Evolutionary conservation across 1,284 basidiomycete species (phyloP).

Genomic region (Cutaneotrichosporon arboriforme): DNA sequence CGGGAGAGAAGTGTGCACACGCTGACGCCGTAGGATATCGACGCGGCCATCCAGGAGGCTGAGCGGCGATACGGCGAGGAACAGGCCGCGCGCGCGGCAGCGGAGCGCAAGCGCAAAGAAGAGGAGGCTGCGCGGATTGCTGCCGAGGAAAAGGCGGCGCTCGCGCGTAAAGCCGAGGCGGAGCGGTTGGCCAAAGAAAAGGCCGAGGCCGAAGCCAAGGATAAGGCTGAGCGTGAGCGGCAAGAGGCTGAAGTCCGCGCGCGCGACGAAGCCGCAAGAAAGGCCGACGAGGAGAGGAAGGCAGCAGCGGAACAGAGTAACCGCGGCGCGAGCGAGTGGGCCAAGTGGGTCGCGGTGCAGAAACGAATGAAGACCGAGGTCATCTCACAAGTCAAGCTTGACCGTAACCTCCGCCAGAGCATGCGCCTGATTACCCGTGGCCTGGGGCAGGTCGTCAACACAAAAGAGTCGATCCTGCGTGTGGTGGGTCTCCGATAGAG

Average conservation of each 20-base stretch:
- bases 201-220: slow-evolving; percentile 16
- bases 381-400: slow-evolving; percentile 63
- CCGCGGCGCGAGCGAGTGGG: slow-evolving; percentile 61
- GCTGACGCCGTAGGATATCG: slow-evolving; percentile 28
- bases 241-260: slow-evolving; percentile 12
- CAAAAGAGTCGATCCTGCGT: slow-evolving; percentile 63
- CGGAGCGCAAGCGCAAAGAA: slow-evolving; percentile 17
- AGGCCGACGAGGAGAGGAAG: slow-evolving; percentile 13
- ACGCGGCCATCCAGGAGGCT: slow-evolving; percentile 30
- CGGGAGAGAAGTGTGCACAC: too few relatives aligned
- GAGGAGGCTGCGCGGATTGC: slow-evolving; percentile 25
- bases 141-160: slow-evolving; percentile 24
- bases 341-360: slow-evolving; percentile 57
- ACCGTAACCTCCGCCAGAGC: slow-evolving; percentile 54
- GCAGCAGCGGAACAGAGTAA: slow-evolving; percentile 10
- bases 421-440: slow-evolving; percentile 85
- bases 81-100: slow-evolving; percentile 9
- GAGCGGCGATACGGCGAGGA: slow-evolving; percentile 21
- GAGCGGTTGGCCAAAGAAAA: slow-evolving; percentile 24
- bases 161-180: slow-evolving; percentile 22
- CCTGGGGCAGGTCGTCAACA: slow-evolving; percentile 86
- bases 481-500: slow-evolving; percentile 40
- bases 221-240: slow-evolving; percentile 14
- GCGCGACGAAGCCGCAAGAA: slow-evolving; percentile 6
- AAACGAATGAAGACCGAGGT: slow-evolving; percentile 66